Conservation (phyloP, 169 alveolate species). For the Blepharisma undulans region DNA sequence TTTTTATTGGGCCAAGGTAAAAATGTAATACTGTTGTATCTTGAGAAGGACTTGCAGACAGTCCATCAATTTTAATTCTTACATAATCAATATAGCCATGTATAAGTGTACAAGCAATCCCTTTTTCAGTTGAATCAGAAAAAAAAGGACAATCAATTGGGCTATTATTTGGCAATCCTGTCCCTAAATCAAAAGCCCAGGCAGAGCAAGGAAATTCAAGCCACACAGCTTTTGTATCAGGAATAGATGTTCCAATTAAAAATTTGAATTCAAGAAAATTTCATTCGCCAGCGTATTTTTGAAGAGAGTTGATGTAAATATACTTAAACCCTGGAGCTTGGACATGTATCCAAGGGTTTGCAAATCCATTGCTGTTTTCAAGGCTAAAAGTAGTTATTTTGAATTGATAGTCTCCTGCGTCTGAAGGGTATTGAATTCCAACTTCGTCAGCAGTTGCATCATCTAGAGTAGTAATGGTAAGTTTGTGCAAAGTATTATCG, state of each 20-base stretch:
- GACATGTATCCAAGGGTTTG: background rate
- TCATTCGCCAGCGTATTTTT: background rate
- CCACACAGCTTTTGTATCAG: background rate
- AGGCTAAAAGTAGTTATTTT: background rate
- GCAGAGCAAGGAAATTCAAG: background rate
- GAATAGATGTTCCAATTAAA: background rate
- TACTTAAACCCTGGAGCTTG: background rate
- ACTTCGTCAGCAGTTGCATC: background rate
- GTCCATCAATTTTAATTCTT: background rate
- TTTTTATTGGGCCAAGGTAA: background rate
- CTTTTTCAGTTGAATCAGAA: background rate
- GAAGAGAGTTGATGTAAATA: background rate
- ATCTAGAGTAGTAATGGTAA: background rate
- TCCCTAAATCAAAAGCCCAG: background rate
- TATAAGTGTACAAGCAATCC: background rate
- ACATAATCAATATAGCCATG: conserved; percentile 14
- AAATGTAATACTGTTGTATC: background rate
- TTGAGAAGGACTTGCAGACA: background rate
- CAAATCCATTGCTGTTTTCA: background rate
- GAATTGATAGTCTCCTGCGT: background rate
- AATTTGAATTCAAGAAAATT: background rate
- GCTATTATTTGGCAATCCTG: background rate
- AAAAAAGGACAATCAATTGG: background rate
- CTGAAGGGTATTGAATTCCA: background rate
- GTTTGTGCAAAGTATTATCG: background rate